Evolutionary conservation across 805 yeast genomes (phyloP), one percentile per base, ranked within the genome.

Genomic region (Yamadazyma laniorum): DNA sequence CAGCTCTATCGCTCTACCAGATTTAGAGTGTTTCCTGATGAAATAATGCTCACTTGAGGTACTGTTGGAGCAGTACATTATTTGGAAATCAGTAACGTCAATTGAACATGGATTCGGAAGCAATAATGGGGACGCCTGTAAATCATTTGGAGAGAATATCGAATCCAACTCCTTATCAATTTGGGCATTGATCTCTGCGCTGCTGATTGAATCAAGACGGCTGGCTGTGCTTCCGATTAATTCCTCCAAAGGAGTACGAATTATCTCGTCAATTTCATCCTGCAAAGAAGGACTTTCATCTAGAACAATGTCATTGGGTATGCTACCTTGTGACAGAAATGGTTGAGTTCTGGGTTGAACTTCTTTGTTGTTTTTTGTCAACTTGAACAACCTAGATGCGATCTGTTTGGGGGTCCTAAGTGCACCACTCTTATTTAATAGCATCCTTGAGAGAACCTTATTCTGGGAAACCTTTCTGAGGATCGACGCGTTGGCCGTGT

Each of bases 391-490:
- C 34, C 68, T 53, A 13, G 59, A 49, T 4, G 61, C 56, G 14
- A 67, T 62, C 40, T 67, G 72, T 40, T 64, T 65, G 4, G 70
- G 56, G 2, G 67, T 56, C 39, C 71, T 54, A 25, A 53, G 47
- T 1, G 61, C 48, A 8, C 67, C 67, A 6, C 70, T 58, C 43
- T 58, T 63, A 42, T 59, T 59, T 18, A 52, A 52, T 22, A 68
- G 42, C 72, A 68, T 65, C 33, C 70, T 52, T 3, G 71, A 63
- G 29, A 68, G 50, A 11, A 65, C 59, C 40, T 65, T 67, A 45
- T 67, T 66, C 42, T 65, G 72, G 4, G 66, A 56, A 12, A 70
- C 55, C 31, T 57, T 56, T 32, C 56, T 61, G 41, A 63, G 51
- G 6, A 58, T 45, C 7, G 54, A 41, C 0, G 59, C 42, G 16